A percentile compares a stretch with the other conserved stretches of the same genome.
phyloP scores from a whole-genome alignment of 768 basidiomycete species.

The Russula lepida region DNA sequence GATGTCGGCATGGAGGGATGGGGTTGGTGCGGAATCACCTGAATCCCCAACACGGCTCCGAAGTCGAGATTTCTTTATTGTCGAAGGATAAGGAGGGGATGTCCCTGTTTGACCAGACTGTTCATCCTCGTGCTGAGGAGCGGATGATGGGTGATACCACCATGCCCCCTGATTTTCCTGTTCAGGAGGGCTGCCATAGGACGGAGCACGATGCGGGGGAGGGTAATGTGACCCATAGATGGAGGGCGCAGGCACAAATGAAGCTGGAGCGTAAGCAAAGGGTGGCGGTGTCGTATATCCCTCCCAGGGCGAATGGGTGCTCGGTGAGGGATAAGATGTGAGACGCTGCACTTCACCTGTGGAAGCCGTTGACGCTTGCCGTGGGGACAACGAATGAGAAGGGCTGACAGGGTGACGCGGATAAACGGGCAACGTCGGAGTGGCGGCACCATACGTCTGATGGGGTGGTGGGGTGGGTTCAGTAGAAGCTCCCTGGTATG shows the following conservation, averaged over 20 bases:
- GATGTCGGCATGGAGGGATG: neutral
- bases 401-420: slow-evolving; percentile 15
- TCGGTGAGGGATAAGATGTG: slow-evolving; percentile 20
- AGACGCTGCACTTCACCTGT: slow-evolving; percentile 14
- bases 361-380: neutral
- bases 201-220: slow-evolving; percentile 28
- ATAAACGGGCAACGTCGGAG: slow-evolving; percentile 7
- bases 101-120: neutral
- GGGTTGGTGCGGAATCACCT: neutral
- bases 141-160: slow-evolving; percentile 38
- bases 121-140: neutral
- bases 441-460: slow-evolving; percentile 23
- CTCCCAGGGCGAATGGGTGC: slow-evolving; percentile 23
- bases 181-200: slow-evolving; percentile 26
- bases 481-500: slow-evolving; percentile 31
- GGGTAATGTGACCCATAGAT: slow-evolving; percentile 35
- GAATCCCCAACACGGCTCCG: neutral
- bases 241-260: slow-evolving; percentile 28
- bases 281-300: slow-evolving; percentile 28
- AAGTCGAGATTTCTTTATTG: neutral
- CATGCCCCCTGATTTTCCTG: slow-evolving; percentile 42
- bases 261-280: slow-evolving; percentile 33
- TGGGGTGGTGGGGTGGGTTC: slow-evolving; percentile 27
- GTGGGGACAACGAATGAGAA: slow-evolving; percentile 17
- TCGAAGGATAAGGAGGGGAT: neutral